Percentiles rank a stretch among this genome's conserved stretches.
These are phyloP conservation scores for Dendrobium catenatum DNA, from an alignment of 106 monocot species.

Conservation along the genomic window DNA sequence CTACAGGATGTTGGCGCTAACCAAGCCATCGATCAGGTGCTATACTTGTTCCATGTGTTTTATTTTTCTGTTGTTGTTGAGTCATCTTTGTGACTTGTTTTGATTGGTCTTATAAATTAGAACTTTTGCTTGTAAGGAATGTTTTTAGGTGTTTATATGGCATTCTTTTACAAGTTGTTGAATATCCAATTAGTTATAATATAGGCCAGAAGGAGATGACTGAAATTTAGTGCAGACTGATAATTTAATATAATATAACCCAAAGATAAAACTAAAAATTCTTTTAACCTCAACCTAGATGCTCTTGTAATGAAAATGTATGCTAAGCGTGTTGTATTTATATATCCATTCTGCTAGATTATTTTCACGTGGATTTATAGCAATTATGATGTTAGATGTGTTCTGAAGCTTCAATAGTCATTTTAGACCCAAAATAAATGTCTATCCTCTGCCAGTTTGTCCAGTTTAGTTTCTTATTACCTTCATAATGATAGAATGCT, in stretches of 20 bases:
- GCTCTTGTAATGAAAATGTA: neutral
- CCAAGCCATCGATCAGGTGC: constrained; percentile 90
- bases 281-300: neutral
- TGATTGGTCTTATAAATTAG: neutral
- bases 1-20: constrained; percentile 69
- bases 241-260: neutral
- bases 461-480: neutral
- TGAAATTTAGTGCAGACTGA: neutral
- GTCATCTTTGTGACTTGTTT: neutral
- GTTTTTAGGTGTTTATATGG: neutral
- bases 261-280: neutral
- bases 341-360: neutral
- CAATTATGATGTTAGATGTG: neutral
- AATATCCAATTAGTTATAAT: neutral
- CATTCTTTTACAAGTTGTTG: neutral
- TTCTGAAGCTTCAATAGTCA: neutral
- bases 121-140: neutral
- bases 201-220: neutral
- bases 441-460: neutral
- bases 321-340: neutral
- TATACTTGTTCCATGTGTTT: neutral
- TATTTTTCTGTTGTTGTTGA: neutral
- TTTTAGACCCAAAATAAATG: neutral
- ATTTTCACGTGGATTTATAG: neutral
- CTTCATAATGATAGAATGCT: neutral